Evolutionary conservation across 306 rosid genomes (phyloP).

Genomic region (Sechiopsis laciniata): DNA sequence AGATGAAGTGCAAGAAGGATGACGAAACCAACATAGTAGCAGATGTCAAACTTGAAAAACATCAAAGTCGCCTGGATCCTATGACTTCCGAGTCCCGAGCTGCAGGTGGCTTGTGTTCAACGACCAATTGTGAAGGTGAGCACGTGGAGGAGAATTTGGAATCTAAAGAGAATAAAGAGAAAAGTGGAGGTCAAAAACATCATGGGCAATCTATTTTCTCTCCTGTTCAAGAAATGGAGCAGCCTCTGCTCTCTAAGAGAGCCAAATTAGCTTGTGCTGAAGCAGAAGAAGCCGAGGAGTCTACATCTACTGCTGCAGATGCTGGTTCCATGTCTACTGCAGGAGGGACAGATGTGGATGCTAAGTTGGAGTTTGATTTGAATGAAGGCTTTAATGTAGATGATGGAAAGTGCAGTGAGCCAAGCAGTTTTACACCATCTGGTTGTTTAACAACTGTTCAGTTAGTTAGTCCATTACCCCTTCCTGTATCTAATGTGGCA

Average conservation of each 20-base stretch:
- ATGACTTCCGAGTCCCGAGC: slow-evolving; percentile 25
- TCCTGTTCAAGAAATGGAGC: slow-evolving; percentile 42
- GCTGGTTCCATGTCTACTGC: slow-evolving; percentile 30
- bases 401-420: slow-evolving; percentile 49
- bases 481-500: slow-evolving; percentile 41
- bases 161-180: slow-evolving; percentile 29
- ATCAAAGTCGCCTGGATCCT: slow-evolving; percentile 22
- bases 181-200: slow-evolving; percentile 26
- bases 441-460: slow-evolving; percentile 36
- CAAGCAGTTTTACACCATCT: slow-evolving; percentile 27
- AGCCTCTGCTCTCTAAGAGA: slow-evolving; percentile 29
- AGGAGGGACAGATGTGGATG: slow-evolving; percentile 15
- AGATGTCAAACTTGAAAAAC: slow-evolving; percentile 31
- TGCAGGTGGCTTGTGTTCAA: slow-evolving; percentile 29
- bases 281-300: slow-evolving; percentile 41
- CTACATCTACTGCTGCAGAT: slow-evolving; percentile 57
- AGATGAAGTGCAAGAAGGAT: slow-evolving; percentile 33
- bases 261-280: slow-evolving; percentile 36
- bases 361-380: slow-evolving; percentile 60
- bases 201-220: slow-evolving; percentile 24
- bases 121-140: slow-evolving; percentile 30
- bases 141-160: slow-evolving; percentile 39
- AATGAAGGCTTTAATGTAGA: slow-evolving; percentile 61
- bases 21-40: slow-evolving; percentile 20
- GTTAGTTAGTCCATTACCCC: slow-evolving; percentile 46